Percentiles rank a stretch among this genome's conserved stretches.
phyloP scores from a whole-genome alignment of 2,329 filamentous ascomycete species.

The Ciborinia camelliae region DNA sequence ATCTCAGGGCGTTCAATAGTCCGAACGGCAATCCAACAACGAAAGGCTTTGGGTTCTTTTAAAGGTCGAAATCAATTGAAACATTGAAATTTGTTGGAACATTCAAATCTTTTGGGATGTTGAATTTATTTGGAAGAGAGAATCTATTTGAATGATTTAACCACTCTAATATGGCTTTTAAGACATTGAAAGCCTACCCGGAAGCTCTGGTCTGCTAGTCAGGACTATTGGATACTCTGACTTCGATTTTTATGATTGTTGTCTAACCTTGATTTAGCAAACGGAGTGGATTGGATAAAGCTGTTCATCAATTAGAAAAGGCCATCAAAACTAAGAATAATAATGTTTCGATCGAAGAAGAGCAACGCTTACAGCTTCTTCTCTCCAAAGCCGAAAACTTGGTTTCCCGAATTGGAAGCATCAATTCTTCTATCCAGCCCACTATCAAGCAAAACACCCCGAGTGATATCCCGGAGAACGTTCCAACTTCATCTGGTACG shows the following conservation, averaged over 20 bases:
- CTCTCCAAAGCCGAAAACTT: slow-evolving; percentile 47
- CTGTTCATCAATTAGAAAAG: slow-evolving; percentile 70
- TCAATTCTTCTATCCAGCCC: slow-evolving; percentile 24
- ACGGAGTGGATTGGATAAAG: slow-evolving; percentile 70
- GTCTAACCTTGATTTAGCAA: slow-evolving; percentile 49
- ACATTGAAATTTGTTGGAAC: too few relatives aligned
- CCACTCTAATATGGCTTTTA: background rate
- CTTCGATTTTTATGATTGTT: background rate
- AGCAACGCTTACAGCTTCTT: slow-evolving; percentile 49
- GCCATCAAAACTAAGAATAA: slow-evolving; percentile 54
- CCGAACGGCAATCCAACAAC: too few relatives aligned
- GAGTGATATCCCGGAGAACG: too few relatives aligned
- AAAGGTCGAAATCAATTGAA: too few relatives aligned
- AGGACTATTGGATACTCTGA: background rate
- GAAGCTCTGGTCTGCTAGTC: background rate
- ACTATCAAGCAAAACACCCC: background rate
- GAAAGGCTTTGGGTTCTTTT: too few relatives aligned
- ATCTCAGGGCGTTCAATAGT: background rate
- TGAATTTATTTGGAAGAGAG: too few relatives aligned
- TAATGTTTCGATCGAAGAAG: slow-evolving; percentile 41
- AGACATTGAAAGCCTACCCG: background rate
- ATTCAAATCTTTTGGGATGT: too few relatives aligned
- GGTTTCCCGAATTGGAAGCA: slow-evolving; percentile 30
- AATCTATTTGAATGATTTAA: background rate
- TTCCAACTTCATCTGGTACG: background rate